phyloP scores from a whole-genome alignment of 176 grass and related monocot species.

The Carex parvula region DNA sequence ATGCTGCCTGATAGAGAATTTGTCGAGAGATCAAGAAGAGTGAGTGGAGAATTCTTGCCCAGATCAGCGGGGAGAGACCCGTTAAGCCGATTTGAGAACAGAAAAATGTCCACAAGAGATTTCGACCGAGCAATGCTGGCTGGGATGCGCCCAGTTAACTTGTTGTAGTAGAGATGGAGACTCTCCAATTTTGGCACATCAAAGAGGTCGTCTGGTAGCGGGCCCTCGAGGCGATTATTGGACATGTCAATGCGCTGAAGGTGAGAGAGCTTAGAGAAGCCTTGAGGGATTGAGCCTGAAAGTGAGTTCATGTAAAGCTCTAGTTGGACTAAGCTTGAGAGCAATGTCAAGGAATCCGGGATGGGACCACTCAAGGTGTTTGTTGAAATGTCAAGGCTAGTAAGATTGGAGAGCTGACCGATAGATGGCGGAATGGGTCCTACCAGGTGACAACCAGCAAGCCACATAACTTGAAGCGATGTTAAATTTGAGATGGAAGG shows the following conservation, averaged over 20 bases:
- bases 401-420: constrained; percentile 39
- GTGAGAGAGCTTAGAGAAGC: constrained; percentile 43
- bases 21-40: constrained; percentile 48
- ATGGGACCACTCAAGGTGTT: constrained; percentile 61
- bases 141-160: constrained; percentile 49
- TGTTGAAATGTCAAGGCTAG: constrained; percentile 61
- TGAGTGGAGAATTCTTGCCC: constrained; percentile 56
- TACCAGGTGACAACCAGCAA: constrained; percentile 54
- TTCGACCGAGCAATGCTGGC: constrained; percentile 24
- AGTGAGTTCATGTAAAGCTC: constrained; percentile 70
- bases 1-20: constrained; percentile 66
- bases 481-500: constrained; percentile 41
- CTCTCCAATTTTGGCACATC: constrained; percentile 41
- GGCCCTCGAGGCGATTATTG: constrained; percentile 52
- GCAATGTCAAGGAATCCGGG: constrained; percentile 32
- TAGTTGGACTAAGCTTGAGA: constrained; percentile 54
- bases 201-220: constrained; percentile 65
- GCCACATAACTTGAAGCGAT: constrained; percentile 44
- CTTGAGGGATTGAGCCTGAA: constrained; percentile 53
- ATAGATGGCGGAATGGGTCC: constrained; percentile 62
- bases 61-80: constrained; percentile 56
- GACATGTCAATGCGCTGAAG: constrained; percentile 58
- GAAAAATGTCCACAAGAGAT: constrained; percentile 49
- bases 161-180: constrained; percentile 65
- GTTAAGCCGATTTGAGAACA: constrained; percentile 56